Evolutionary conservation across 345 rosid genomes (phyloP).

Genomic region (Triadica sebifera): DNA sequence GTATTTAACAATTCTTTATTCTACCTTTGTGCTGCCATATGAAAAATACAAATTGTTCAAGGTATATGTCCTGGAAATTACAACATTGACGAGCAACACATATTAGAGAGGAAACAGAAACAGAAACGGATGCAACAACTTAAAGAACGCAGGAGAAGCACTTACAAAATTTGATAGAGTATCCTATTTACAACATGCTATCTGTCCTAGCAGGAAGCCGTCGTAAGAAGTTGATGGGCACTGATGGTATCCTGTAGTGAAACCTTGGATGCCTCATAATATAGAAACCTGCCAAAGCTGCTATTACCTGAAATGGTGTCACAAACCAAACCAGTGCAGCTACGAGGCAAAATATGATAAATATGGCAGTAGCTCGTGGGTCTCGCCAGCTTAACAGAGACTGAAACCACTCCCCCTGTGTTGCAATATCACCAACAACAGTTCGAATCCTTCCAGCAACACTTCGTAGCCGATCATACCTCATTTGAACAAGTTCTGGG

Average conservation of each 20-base stretch:
- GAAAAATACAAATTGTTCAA: conserved; percentile 12
- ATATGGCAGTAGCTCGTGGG: conserved; percentile 30
- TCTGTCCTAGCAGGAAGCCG: too few relatives aligned
- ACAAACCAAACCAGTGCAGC: conserved; percentile 30
- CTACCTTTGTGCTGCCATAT: too few relatives aligned
- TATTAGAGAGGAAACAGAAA: conserved; percentile 3
- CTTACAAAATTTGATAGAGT: conserved; percentile 8
- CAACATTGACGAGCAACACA: not conserved
- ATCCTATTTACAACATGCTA: conserved; percentile 27
- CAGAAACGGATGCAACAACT: too few relatives aligned
- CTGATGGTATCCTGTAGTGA: conserved; percentile 31
- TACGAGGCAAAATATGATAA: conserved; percentile 24
- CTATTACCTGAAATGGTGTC: conserved; percentile 38
- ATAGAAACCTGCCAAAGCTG: conserved; percentile 32
- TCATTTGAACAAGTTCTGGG: conserved; percentile 29
- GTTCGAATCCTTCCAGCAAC: too few relatives aligned
- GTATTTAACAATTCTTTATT: too few relatives aligned
- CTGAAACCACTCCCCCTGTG: conserved; percentile 39
- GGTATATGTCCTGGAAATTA: not conserved
- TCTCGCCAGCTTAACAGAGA: conserved; percentile 37
- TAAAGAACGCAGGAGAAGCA: not conserved
- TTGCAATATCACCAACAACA: conserved; percentile 38
- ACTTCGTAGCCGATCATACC: conserved; percentile 36
- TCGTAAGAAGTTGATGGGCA: conserved; percentile 35
- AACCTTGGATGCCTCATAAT: conserved; percentile 38